These are phyloP conservation scores for Hanseniaspora lindneri DNA, from an alignment of 805 yeast genomes.

Conservation along the genomic window DNA sequence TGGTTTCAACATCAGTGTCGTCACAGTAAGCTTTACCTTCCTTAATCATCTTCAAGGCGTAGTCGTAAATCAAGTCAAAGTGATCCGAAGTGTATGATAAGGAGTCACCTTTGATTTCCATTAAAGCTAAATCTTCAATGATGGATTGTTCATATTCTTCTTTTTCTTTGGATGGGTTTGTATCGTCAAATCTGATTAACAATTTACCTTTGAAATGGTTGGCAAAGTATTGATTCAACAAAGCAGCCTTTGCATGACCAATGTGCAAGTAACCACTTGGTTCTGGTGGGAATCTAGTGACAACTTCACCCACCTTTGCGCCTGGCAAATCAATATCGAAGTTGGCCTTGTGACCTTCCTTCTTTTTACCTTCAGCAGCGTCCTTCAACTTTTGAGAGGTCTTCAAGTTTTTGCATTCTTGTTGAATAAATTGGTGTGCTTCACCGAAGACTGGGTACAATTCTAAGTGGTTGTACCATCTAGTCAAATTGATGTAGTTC, in stretches of 20 bases:
- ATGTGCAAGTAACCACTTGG: slow-evolving; percentile 96
- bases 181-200: slow-evolving; percentile 93
- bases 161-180: slow-evolving; percentile 95
- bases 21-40: slow-evolving; percentile 97
- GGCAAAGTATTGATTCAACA: slow-evolving; percentile 92
- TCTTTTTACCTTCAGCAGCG: slow-evolving; percentile 33
- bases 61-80: slow-evolving; percentile 81
- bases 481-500: slow-evolving; percentile 71
- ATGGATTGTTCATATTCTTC: slow-evolving; percentile 89
- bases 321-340: slow-evolving; percentile 85
- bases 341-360: slow-evolving; percentile 85
- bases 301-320: slow-evolving; percentile 89
- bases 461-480: slow-evolving; percentile 83
- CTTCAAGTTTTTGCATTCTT: slow-evolving; percentile 62
- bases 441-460: slow-evolving; percentile 56
- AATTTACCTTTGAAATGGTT: slow-evolving; percentile 90
- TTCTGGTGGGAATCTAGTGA: slow-evolving; percentile 98
- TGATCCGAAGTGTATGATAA: slow-evolving; percentile 87
- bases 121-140: slow-evolving; percentile 75
- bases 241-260: slow-evolving; percentile 98
- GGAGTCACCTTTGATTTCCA: slow-evolving; percentile 87
- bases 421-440: slow-evolving; percentile 52
- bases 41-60: slow-evolving; percentile 75
- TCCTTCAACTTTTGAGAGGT: slow-evolving; percentile 38
- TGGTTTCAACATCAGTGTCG: slow-evolving; percentile 83